Conservation (phyloP, 257 asterid species). For the Solanum peruvianum region DNA sequence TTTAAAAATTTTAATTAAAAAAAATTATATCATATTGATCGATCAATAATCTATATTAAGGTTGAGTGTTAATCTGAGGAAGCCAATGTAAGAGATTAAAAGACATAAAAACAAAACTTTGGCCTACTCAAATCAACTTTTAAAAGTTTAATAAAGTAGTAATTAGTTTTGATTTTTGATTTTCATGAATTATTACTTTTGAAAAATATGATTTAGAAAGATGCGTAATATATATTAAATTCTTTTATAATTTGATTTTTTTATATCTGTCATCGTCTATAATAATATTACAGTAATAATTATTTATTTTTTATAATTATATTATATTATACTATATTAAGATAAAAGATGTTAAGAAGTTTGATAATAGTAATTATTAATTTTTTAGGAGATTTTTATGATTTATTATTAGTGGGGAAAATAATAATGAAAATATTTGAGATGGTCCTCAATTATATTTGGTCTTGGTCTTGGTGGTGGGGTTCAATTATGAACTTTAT, state of each 20-base stretch:
- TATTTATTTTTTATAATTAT: neutral
- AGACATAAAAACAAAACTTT: neutral
- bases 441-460: neutral
- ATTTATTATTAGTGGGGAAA: neutral
- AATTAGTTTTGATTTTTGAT: neutral
- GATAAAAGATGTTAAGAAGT: neutral
- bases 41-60: neutral
- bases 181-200: neutral
- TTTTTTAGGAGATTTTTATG: neutral
- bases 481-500: neutral
- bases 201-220: neutral
- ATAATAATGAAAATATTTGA: neutral
- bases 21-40: neutral
- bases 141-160: neutral
- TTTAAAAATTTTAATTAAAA: neutral
- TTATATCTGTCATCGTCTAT: neutral
- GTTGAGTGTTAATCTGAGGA: neutral
- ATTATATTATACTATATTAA: neutral
- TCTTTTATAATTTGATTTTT: neutral
- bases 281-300: neutral
- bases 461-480: neutral
- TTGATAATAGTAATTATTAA: neutral
- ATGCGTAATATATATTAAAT: neutral
- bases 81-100: neutral
- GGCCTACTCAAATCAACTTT: neutral